These are phyloP conservation scores for Pythium insidiosum DNA, from an alignment of 352 stramenopile species.

Conservation along the genomic window DNA sequence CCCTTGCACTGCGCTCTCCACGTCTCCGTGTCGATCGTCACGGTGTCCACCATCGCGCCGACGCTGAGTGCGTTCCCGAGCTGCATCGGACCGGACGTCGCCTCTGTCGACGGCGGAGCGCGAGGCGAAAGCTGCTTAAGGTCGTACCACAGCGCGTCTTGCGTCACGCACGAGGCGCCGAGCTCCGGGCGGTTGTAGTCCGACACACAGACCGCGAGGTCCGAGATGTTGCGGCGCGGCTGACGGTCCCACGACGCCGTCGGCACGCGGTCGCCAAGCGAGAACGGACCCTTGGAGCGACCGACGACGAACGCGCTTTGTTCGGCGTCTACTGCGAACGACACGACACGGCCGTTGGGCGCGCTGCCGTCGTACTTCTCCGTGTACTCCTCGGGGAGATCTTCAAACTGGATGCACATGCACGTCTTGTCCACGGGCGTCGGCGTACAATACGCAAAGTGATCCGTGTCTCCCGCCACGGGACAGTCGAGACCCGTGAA, in stretches of 20 bases:
- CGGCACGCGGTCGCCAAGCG: not conserved
- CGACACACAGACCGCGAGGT: not conserved
- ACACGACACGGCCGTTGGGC: not conserved
- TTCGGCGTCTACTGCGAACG: not conserved
- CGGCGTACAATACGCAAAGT: conserved; percentile 9
- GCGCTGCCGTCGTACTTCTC: conserved; percentile 6
- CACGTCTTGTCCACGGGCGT: conserved; percentile 5
- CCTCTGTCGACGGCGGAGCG: not conserved
- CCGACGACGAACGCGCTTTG: not conserved
- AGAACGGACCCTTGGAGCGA: conserved; percentile 2
- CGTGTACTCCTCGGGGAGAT: conserved; percentile 6
- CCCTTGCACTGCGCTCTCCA: conserved; percentile 2
- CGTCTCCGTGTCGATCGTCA: no score
- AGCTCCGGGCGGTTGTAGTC: conserved; percentile 8
- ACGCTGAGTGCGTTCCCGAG: not conserved
- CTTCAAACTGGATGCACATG: conserved; percentile 6
- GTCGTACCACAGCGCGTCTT: not conserved
- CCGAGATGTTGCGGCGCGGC: conserved; percentile 1
- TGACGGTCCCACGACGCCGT: not conserved
- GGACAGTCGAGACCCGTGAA: conserved; percentile 1
- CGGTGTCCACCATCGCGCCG: not conserved
- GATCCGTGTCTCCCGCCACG: conserved; percentile 4
- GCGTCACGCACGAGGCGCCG: conserved; percentile 2
- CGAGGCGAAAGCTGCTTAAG: not conserved
- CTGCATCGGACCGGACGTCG: not conserved